phyloP scores from a whole-genome alignment of 305 asterid species.

The Plantago coronopus region DNA sequence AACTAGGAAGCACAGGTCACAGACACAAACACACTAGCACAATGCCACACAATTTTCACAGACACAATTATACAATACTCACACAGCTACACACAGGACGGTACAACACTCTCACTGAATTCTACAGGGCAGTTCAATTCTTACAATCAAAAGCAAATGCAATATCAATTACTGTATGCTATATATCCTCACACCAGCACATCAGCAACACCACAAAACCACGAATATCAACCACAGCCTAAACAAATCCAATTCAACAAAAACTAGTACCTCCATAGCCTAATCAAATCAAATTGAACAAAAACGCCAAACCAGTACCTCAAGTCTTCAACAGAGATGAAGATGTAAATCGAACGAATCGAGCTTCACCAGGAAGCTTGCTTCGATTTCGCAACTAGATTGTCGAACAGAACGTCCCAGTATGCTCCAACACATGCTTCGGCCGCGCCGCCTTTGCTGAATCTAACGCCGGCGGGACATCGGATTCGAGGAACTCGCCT shows the following conservation, averaged over 20 bases:
- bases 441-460: conserved; percentile 30
- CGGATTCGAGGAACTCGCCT: conserved; percentile 58
- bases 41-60: no score
- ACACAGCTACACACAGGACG: no score
- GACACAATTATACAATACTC: no score
- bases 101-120: no score
- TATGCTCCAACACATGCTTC: conserved; percentile 69
- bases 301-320: conserved; percentile 49
- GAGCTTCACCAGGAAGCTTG: conserved; percentile 64
- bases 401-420: conserved; percentile 98
- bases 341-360: conserved; percentile 70
- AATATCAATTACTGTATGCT: no score
- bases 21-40: no score
- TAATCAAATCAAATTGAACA: not conserved
- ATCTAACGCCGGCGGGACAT: conserved; percentile 20
- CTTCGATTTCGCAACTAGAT: conserved; percentile 49
- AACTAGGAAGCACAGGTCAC: no score
- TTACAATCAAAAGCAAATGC: no score
- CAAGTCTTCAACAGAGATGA: conserved; percentile 79
- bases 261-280: conserved; percentile 2
- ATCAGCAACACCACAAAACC: no score
- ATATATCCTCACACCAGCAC: no score
- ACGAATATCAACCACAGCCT: no score
- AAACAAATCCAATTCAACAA: not conserved
- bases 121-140: no score